Base-by-base conservation (phyloP, 139 green algal species). In the Dunaliella sp. region DNA sequence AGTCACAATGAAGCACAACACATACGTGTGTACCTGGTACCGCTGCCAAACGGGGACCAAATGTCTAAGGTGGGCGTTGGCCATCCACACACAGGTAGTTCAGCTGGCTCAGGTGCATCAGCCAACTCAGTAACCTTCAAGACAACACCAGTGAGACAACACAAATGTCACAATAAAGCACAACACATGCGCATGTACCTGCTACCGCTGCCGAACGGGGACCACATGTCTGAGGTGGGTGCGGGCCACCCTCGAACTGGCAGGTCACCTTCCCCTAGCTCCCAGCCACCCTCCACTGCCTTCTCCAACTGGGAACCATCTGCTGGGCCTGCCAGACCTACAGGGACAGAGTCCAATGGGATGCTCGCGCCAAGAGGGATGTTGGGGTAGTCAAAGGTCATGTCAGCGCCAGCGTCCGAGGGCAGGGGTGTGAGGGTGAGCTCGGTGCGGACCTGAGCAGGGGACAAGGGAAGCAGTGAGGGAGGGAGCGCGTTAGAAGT, bases 381-480 rank as follows among this genome's bases (percentile, higher is more conserved):
- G 37, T 78, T 38, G 16, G 89, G 87, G 86, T 92, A 90, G 0
- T 81, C 48, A 37, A 90, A 73, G 21, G 33, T 48, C 24, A 87
- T 59, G 83, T 92, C 89, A 21, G 89, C 89, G 0, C 89, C 89
- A 0, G 87, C 89, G 72, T 92, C 89, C 0, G 83, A 73, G 32
- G 38, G n/a, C n/a, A 84, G 31, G 0, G 89, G 89, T 1, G 85
- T 89, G 1, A 90, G 83, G 0, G 36, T 79, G 0, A 91, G 84
- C 48, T 87, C 83, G 2, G 90, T 65, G 35, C 87, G 1, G 16
- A 65, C 48, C 48, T 65, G n/a, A n/a, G n/a, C n/a, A n/a, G n/a
- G n/a, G n/a, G n/a, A n/a, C n/a, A n/a, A n/a, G n/a, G n/a, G n/a
- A n/a, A n/a, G n/a, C n/a, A n/a, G n/a, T n/a, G n/a, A n/a, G n/a